A percentile compares a stretch with the other conserved stretches of the same genome.
phyloP scores from a whole-genome alignment of 257 asterid species.

The Verbascum thapsus region DNA sequence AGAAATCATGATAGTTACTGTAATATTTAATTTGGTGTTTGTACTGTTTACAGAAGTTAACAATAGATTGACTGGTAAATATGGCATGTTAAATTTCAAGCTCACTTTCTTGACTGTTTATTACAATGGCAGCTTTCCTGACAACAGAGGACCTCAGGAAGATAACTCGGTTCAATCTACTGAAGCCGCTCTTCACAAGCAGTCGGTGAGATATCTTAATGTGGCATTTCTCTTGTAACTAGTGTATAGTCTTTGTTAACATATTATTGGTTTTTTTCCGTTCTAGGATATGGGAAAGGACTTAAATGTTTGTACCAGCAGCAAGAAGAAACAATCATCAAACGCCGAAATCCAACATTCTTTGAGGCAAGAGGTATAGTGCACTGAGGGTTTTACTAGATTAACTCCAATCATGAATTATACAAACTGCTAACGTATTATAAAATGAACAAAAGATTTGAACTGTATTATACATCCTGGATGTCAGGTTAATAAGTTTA shows the following conservation, averaged over 20 bases:
- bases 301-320: slow-evolving; percentile 34
- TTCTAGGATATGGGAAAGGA: slow-evolving; percentile 48
- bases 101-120: slow-evolving; percentile 20
- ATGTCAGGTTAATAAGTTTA: no score
- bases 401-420: slow-evolving; percentile 4
- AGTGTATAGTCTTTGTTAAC: slow-evolving; percentile 16
- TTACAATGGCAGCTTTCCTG: slow-evolving; percentile 64
- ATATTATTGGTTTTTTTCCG: slow-evolving; percentile 15
- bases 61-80: neutral
- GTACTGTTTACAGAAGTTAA: neutral
- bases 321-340: slow-evolving; percentile 53
- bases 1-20: slow-evolving; percentile 16
- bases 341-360: slow-evolving; percentile 61
- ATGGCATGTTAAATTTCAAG: neutral
- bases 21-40: neutral
- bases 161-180: slow-evolving; percentile 38
- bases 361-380: slow-evolving; percentile 80
- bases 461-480: no score
- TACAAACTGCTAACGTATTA: neutral
- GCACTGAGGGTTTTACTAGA: slow-evolving; percentile 21
- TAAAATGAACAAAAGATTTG: neutral
- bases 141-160: slow-evolving; percentile 48
- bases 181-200: slow-evolving; percentile 45
- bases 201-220: slow-evolving; percentile 54
- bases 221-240: slow-evolving; percentile 15